Base-by-base conservation (phyloP, 805 yeast species). In the Candida maltosa region DNA sequence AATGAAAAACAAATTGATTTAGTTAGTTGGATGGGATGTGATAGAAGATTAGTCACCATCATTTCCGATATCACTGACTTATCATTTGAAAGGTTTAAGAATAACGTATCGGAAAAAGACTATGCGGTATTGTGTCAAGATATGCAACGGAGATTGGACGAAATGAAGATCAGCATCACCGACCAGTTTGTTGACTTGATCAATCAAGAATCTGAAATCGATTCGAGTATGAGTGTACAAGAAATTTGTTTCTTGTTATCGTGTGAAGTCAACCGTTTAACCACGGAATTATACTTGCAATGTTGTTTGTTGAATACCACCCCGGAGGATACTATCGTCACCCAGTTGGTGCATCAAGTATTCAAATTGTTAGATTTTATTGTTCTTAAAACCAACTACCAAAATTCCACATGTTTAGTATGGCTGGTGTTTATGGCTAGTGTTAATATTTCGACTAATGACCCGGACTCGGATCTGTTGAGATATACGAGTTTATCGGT, bases 11-110 rank as follows among this genome's bases (percentile, higher is more conserved):
- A 40, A 25, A 23, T 39, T 21, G 31, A 22, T 16, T 24, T 40
- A 10, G 47, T 54, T 9, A 46, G 58, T 18, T 60, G 65, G 65
- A 56, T 54, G 52, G 65, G 64, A 11, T 57, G 64, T 35, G 58
- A 56, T 27, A 40, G 44, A 26, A 32, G 41, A 6, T 40, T 60
- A 29, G 32, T 58, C 2, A 44, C 46, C 23, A 43, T 52, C 6
- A 48, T 60, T 10, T 45, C 60, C 6, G 61, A 58, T 26, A 56
- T 58, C 22, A 60, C 65, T 6, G 64, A 60, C 32, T 41, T 60
- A 23, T 58, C 64, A 5, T 47, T 54, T 27, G 62, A 58, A 34
- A 42, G 60, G 34, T 34, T 29, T 7, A 35, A 41, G 25, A 26
- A 32, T 8, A 39, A 37, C 3, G 40, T 54, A 3, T 21, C 46